Base-by-base conservation (phyloP, 2,329 filamentous ascomycete species). In the Phialocephala subalpina region DNA sequence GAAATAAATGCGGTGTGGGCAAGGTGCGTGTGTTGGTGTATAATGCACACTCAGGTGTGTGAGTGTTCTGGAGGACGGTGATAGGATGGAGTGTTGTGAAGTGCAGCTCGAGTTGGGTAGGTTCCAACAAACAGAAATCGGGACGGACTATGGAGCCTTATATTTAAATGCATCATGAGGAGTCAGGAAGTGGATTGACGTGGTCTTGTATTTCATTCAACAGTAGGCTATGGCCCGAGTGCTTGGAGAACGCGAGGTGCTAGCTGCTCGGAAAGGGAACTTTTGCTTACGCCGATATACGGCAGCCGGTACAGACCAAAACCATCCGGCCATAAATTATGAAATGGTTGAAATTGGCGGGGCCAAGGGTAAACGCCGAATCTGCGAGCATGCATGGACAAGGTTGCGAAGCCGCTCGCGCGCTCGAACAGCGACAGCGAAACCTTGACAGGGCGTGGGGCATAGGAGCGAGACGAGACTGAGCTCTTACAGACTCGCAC, bases 171-270 rank as follows among this genome's bases (percentile, higher is more conserved):
- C 55, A 57, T 57, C 35, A 40, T 57, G 55, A 22, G 33, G 33
- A 57, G 29, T 57, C 29, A 35, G 25, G 47, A 49, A 33, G 52
- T 55, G 52, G 25, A 33, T 33, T n/a, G 33, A 55, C 25, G 20
- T 33, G 11, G 49, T 33, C 49, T 53, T 53, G 49, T 53, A 55
- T 33, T 12, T 57, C 35, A 38, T 57, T 57, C 29, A 57, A 22
- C n/a, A 49, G 55, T 38, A 57, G 55, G 55, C 55, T 57, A 57
- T 57, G 55, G 45, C n/a, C 20, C 55, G 4, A 14, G 33, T 36
- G 18, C 16, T 3, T 20, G 33, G n/a, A 25, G 22, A 53, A 25
- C 18, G 20, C 55, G 29, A 53, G 55, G 33, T 38, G 55, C 18
- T 57, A 38, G 55, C 33, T 57, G 22, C 33, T 33, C 29, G 29